These are phyloP conservation scores for Candida sp. DNA, from an alignment of 1,139 yeast species.

Conservation along the genomic window DNA sequence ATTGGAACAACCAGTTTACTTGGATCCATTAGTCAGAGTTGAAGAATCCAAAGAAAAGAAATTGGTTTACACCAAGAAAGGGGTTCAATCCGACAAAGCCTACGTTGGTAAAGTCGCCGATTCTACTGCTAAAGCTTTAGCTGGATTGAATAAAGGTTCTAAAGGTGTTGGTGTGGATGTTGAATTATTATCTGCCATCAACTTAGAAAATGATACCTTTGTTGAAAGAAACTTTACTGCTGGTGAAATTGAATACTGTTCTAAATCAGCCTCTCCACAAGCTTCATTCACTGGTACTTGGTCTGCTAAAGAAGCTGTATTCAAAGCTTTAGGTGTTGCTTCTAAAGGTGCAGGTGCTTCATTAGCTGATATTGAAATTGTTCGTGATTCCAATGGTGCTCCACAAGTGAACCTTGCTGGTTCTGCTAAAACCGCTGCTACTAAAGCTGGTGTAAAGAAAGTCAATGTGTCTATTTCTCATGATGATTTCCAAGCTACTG, in stretches of 20 bases:
- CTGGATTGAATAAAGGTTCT: slow-evolving; percentile 44
- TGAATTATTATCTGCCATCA: slow-evolving; percentile 78
- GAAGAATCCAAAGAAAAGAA: slow-evolving; percentile 49
- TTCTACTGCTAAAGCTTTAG: slow-evolving; percentile 48
- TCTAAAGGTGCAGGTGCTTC: slow-evolving; percentile 96
- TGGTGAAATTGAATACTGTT: slow-evolving; percentile 77
- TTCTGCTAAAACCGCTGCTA: slow-evolving; percentile 72
- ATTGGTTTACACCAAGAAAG: slow-evolving; percentile 45
- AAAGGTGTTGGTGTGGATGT: slow-evolving; percentile 97
- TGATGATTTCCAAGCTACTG: slow-evolving; percentile 96
- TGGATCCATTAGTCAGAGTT: slow-evolving; percentile 94
- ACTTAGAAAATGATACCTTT: slow-evolving; percentile 83
- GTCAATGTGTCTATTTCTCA: slow-evolving; percentile 92
- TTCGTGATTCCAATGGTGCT: slow-evolving; percentile 71
- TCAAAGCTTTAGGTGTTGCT: slow-evolving; percentile 88
- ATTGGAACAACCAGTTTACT: slow-evolving; percentile 84
- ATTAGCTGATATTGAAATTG: slow-evolving; percentile 84
- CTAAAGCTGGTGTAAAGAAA: slow-evolving; percentile 60
- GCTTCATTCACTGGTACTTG: slow-evolving; percentile 97
- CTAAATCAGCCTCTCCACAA: slow-evolving; percentile 67
- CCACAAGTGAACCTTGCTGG: slow-evolving; percentile 81
- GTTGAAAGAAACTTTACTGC: slow-evolving; percentile 88
- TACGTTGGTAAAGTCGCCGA: slow-evolving; percentile 36
- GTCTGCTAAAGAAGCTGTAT: slow-evolving; percentile 99
- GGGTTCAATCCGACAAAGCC: slow-evolving; percentile 28